Percentiles rank a stretch among this genome's conserved stretches.
These are phyloP conservation scores for Schizonepeta tenuifolia DNA, from an alignment of 257 asterid species.

Conservation along the genomic window DNA sequence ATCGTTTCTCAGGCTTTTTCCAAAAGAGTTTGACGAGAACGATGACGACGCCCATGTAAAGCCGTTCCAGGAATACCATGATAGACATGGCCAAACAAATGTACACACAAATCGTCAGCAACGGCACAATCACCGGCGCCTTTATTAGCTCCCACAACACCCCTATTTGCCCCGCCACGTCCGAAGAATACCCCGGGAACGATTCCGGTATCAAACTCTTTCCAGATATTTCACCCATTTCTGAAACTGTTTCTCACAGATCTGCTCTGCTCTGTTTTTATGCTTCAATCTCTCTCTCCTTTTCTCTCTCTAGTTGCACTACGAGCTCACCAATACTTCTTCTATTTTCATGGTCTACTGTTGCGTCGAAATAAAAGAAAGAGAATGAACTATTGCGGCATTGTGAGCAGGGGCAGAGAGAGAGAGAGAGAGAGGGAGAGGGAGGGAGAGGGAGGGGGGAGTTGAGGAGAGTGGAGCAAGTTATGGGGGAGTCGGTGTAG, in stretches of 20 bases:
- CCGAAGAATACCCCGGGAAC: conserved; percentile 58
- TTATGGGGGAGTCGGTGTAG: conserved; percentile 41
- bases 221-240: conserved; percentile 68
- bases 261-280: conserved; percentile 27
- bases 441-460: conserved; percentile 28
- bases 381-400: conserved; percentile 49
- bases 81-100: conserved; percentile 81
- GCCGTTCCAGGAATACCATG: conserved; percentile 89
- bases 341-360: conserved; percentile 30
- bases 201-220: conserved; percentile 55
- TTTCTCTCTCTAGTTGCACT: not conserved
- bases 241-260: conserved; percentile 35
- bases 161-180: conserved; percentile 66
- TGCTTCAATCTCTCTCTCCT: not conserved
- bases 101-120: conserved; percentile 62
- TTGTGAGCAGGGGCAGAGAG: conserved; percentile 40
- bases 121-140: conserved; percentile 80
- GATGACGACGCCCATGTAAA: conserved; percentile 91
- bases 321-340: conserved; percentile 36
- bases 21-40: conserved; percentile 76
- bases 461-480: conserved; percentile 51
- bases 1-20: conserved; percentile 83
- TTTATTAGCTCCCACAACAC: conserved; percentile 80
- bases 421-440: conserved; percentile 29
- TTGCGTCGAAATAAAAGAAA: conserved; percentile 32